Evolutionary conservation across 73 alveolate genomes (phyloP).

Genomic region (Uronychia binucleata): DNA sequence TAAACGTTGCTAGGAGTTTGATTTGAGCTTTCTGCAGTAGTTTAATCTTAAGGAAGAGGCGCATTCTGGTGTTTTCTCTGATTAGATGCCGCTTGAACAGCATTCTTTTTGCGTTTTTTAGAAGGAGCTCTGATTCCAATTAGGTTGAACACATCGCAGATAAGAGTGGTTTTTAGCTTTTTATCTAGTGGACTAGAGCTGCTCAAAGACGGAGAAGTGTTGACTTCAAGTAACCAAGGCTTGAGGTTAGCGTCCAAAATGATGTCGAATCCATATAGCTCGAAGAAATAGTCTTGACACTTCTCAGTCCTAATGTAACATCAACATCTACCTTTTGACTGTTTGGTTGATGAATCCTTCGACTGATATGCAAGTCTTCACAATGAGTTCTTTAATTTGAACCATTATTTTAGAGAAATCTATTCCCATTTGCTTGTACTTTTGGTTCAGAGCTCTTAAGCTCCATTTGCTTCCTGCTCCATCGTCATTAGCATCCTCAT

Average conservation of each 20-base stretch:
- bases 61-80: neutral
- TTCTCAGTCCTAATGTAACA: slow-evolving; percentile 22
- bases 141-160: slow-evolving; percentile 81
- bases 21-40: slow-evolving; percentile 29
- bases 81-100: neutral
- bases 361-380: neutral
- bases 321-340: slow-evolving; percentile 1
- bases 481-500: slow-evolving; percentile 61
- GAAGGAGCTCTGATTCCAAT: slow-evolving; percentile 82
- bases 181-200: slow-evolving; percentile 87
- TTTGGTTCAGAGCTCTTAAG: slow-evolving; percentile 26
- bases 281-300: slow-evolving; percentile 63
- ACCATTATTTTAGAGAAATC: neutral
- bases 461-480: slow-evolving; percentile 81
- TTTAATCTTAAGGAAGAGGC: neutral
- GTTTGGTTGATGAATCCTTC: neutral
- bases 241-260: slow-evolving; percentile 77
- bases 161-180: slow-evolving; percentile 82
- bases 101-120: slow-evolving; percentile 37
- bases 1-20: no score
- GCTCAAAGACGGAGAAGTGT: slow-evolving; percentile 85
- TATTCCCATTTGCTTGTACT: neutral
- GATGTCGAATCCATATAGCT: slow-evolving; percentile 91
- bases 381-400: neutral
- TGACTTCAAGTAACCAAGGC: slow-evolving; percentile 92